A percentile compares a stretch with the other conserved stretches of the same genome.
Conservation (phyloP, 2,329 filamentous ascomycete genomes). For the Dothideomycetidae sp. region DNA sequence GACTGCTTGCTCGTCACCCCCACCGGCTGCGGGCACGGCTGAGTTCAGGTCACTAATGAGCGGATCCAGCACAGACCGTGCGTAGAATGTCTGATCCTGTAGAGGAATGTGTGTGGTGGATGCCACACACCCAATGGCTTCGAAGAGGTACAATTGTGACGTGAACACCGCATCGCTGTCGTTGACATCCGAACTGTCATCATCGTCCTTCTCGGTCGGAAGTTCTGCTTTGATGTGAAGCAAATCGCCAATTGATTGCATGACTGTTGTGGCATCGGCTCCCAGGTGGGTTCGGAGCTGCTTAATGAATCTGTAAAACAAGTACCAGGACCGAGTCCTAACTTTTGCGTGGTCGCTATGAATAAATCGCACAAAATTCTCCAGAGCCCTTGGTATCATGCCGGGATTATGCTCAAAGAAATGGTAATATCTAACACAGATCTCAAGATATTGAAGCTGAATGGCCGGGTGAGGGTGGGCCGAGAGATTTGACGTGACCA, state of each 20-base stretch:
- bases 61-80: constrained; percentile 75
- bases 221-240: constrained; percentile 84
- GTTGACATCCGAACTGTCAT: constrained; percentile 88
- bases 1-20: constrained; percentile 65
- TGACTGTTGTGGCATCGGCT: constrained; percentile 80
- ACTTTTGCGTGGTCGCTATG: constrained; percentile 81
- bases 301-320: constrained; percentile 86
- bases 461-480: constrained; percentile 82
- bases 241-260: constrained; percentile 77
- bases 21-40: constrained; percentile 60
- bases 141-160: constrained; percentile 84
- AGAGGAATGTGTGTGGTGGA: constrained; percentile 63
- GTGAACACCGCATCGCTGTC: constrained; percentile 85
- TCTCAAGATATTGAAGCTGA: constrained; percentile 95
- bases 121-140: constrained; percentile 84
- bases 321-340: constrained; percentile 85
- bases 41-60: constrained; percentile 80
- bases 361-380: constrained; percentile 80
- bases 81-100: constrained; percentile 78
- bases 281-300: constrained; percentile 72
- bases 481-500: constrained; percentile 84
- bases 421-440: constrained; percentile 81
- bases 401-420: constrained; percentile 80
- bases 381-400: constrained; percentile 72
- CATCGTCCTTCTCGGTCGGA: constrained; percentile 60